Evolutionary conservation across 495 filamentous ascomycete genomes (phyloP), one percentile per base, ranked within the genome.

Genomic region (Gamarada debralockiae): DNA sequence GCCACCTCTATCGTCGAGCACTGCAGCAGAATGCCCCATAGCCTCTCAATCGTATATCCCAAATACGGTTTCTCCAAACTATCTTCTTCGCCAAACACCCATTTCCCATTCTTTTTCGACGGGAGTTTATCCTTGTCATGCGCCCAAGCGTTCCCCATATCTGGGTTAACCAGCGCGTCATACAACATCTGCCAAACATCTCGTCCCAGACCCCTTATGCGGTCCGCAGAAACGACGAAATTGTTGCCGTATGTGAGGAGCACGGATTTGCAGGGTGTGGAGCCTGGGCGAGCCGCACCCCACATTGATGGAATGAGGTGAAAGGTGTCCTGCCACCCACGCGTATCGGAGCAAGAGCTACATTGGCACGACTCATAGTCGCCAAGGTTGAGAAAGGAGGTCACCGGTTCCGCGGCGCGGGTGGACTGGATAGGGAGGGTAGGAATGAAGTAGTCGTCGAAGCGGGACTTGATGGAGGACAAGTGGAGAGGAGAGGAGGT

Each of bases 301-400:
- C 43, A 60, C 58, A 60, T 56, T n/a, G 52, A 50, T 3, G 64
- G 60, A 22, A 74, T 52, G 12, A 72, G 55, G 18, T 61, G 45
- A 33, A 65, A 68, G 14, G 53, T 53, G 22, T 73, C 70, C 8
- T 54, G 52, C 58, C 60, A 71, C 12, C 59, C 67, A 48, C 51
- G 65, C 0, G 53, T 55, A 41, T 76, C 73, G 37, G 51, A 53
- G 46, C 71, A 73, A 3, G 60, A 8, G 14, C 52, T 36, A 47
- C 68, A 73, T 3, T 52, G 48, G 48, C 70, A 75, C 13, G 50
- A 22, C 10, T 56, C 53, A 15, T 60, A 55, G 21, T 60, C 63
- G 1, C 71, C 70, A 4, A 76, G 67, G 18, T 64, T 64, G 21
- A 75, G 65, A 44, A 74, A 64, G 2, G 72, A 73, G 2, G 73